Conservation (phyloP, 208 protist genomes). For the Trichomonas vaginalis region DNA sequence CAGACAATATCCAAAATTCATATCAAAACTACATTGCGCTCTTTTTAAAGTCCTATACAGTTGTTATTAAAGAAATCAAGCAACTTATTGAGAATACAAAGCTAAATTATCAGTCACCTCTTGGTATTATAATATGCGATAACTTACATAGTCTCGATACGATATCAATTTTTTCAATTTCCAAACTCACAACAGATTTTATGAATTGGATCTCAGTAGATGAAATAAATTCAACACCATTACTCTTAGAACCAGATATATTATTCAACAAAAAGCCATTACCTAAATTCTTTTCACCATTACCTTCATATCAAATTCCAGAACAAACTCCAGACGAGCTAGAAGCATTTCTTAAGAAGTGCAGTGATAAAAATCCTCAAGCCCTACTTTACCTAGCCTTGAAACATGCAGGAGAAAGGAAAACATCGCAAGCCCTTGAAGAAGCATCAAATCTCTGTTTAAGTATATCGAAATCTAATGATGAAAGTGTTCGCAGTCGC, state of each 20-base stretch:
- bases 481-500: background rate
- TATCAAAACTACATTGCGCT: background rate
- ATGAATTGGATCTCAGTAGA: background rate
- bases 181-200: background rate
- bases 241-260: background rate
- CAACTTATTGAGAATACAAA: background rate
- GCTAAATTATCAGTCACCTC: background rate
- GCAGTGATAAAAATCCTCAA: background rate
- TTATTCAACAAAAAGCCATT: background rate
- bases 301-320: background rate
- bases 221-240: background rate
- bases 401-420: background rate
- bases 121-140: background rate
- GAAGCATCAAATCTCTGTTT: background rate
- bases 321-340: background rate
- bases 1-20: background rate
- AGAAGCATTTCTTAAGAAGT: background rate
- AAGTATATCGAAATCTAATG: background rate
- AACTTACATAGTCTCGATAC: background rate
- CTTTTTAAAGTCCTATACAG: background rate
- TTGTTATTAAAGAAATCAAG: background rate
- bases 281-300: background rate
- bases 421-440: background rate
- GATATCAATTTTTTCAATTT: background rate
- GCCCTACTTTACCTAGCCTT: background rate